Base-by-base conservation (phyloP, 331 rosid genomes). In the Telfairia occidentalis region DNA sequence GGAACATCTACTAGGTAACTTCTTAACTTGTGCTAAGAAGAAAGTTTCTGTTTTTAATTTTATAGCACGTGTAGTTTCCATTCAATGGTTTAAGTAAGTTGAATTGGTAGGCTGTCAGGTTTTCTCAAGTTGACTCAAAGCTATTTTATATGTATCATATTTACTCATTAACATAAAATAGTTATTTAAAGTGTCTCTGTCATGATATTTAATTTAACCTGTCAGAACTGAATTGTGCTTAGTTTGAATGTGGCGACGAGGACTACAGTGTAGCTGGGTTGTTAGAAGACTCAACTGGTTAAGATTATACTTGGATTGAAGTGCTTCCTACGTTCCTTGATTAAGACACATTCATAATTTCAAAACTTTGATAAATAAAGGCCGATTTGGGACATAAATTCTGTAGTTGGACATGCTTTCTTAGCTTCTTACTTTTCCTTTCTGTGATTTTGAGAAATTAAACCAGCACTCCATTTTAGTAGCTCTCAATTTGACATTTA, bases 1-100 rank as follows among this genome's bases (percentile, higher is more conserved):
- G 90, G 88, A 76, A 79, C 96, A 57, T 42, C 92, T 38, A 9
- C 78, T 84, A 87, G 97, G 99, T 67, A 61, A 60, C 42, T 53
- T 16, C 46, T 78, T 42, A 9, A 24, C 65, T 42, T 35, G 40
- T 49, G 32, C 4, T 75, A n/a, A 18, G 53, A 45, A 15, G 15
- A 16, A 54, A n/a, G 4, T 42, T 55, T 38, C 13, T 18, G 59
- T 32, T 53, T 26, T 45, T 21, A 18, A 7, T 75, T 43, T 35
- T 15, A 55, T 34, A 28, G 15, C 15, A 3, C 1, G 18, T 29
- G 26, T 28, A 16, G 46, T 70, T 70, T 12, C 58, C 42, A 9
- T 45, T 70, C 38, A 26, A 70, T 45, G 38, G 38, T 45, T 46
- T 43, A 24, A 45, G 40, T n/a, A 70, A 42, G 75, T 26, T 15